Base-by-base conservation (phyloP, 179 eudicot genomes). In the Nepenthes alata region DNA sequence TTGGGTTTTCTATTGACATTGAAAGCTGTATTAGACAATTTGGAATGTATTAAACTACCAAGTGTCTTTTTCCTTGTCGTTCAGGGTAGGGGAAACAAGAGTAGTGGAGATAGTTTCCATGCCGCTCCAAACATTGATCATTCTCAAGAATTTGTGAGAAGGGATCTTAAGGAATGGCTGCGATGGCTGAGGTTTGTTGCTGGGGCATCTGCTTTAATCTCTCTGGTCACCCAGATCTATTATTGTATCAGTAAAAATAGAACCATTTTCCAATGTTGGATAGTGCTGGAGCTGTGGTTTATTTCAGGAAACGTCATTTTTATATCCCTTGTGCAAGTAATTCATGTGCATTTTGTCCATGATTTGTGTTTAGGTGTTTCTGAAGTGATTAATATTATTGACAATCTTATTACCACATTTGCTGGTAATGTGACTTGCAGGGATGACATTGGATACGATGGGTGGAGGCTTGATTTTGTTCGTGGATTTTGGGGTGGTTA, bases 401-500 rank as follows among this genome's bases (percentile, higher is more conserved):
- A 35, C 3, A 8, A 57, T 14, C 2, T 2, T 39, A 15, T 59
- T 39, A 4, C 16, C 9, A 35, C 9, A 10, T 57, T 53, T 60
- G 70, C 50, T 59, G 64, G 51, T 58, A 11, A 62, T 52, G 47
- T 64, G 64, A 67, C 62, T 3, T 77, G 78, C 79, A 94, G 99
- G 83, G 63, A 84, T 67, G 99, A 94, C 64, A 84, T 94, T 53
- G 99, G 99, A 37, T 94, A 90, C 77, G 99, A 94, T 76, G 99
- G 99, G 35, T 94, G 99, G 97, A 85, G 99, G 74, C 91, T 94
- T 66, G 97, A 94, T 72, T 94, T 82, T 69, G 99, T 84, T 38
- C 77, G 99, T 57, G 99, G 99, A 36, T 94, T 94, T 77, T 94
- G 99, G 99, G 99, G 97, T 60, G 99, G 99, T 67, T 94, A 94